A percentile compares a stretch with the other conserved stretches of the same genome.
phyloP scores from a whole-genome alignment of 2,329 filamentous ascomycete genomes.

The Diaporthe batatas region DNA sequence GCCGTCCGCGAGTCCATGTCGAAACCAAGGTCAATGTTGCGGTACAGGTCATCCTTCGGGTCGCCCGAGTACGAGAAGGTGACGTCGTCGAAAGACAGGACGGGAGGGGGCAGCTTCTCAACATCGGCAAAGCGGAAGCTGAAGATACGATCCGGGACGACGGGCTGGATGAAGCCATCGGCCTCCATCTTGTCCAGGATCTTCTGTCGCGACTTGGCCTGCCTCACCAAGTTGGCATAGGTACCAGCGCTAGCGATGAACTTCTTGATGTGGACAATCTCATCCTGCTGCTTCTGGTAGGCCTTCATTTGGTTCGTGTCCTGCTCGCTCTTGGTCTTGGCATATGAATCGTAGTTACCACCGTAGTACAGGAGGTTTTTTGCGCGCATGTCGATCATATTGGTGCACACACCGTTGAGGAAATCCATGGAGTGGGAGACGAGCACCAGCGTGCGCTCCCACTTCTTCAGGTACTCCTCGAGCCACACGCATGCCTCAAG shows the following conservation, averaged over 20 bases:
- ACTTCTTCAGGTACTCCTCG: slow-evolving; percentile 99
- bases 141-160: slow-evolving; percentile 87
- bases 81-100: slow-evolving; percentile 95
- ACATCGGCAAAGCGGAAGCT: slow-evolving; percentile 99
- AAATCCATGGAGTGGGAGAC: slow-evolving; percentile 99
- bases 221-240: slow-evolving; percentile 98
- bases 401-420: slow-evolving; percentile 97
- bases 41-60: slow-evolving; percentile 90
- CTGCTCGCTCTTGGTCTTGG: slow-evolving; percentile 93
- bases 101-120: slow-evolving; percentile 98
- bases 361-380: slow-evolving; percentile 96
- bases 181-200: slow-evolving; percentile 99
- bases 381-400: slow-evolving; percentile 97
- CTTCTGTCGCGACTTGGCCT: slow-evolving; percentile 99
- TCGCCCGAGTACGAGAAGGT: slow-evolving; percentile 98
- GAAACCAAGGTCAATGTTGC: slow-evolving; percentile 96
- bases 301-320: slow-evolving; percentile 99
- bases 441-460: slow-evolving; percentile 95
- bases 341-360: slow-evolving; percentile 99
- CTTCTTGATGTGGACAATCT: slow-evolving; percentile 99
- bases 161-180: slow-evolving; percentile 96
- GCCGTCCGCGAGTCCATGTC: slow-evolving; percentile 99
- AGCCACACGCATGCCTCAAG: slow-evolving; percentile 99
- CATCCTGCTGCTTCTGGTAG: slow-evolving; percentile 98
- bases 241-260: slow-evolving; percentile 99